Percentiles rank a stretch among this genome's conserved stretches.
Conservation (phyloP, 257 asterid species). For the Salvia hispanica region DNA sequence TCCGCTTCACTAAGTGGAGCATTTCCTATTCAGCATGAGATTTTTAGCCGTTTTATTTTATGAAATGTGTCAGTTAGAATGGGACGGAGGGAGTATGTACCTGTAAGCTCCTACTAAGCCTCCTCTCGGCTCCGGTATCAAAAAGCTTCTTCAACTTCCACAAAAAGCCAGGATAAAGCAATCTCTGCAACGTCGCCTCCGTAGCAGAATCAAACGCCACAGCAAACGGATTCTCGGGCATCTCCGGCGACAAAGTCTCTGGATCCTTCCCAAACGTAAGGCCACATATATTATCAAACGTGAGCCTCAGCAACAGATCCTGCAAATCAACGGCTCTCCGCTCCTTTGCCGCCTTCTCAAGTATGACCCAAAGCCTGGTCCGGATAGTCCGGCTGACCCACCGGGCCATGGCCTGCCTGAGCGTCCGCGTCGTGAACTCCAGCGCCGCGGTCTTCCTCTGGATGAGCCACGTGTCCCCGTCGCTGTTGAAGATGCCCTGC, state of each 20-base stretch:
- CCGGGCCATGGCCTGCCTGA: slow-evolving; percentile 88
- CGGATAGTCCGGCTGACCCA: slow-evolving; percentile 89
- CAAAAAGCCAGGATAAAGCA: slow-evolving; percentile 66
- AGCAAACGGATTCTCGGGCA: slow-evolving; percentile 78
- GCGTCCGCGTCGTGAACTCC: slow-evolving; percentile 84
- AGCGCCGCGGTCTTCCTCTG: slow-evolving; percentile 88
- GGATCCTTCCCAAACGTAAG: slow-evolving; percentile 86
- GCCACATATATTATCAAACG: slow-evolving; percentile 86
- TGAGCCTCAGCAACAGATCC: slow-evolving; percentile 64
- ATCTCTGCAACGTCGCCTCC: slow-evolving; percentile 73
- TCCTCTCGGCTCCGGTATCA: slow-evolving; percentile 56
- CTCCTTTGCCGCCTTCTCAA: slow-evolving; percentile 60
- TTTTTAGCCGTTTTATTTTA: no score
- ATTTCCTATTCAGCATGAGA: no score
- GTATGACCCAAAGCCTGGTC: slow-evolving; percentile 68
- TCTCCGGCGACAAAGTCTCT: slow-evolving; percentile 66
- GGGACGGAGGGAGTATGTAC: not conserved
- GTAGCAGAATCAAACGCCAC: slow-evolving; percentile 82
- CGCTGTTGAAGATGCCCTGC: slow-evolving; percentile 83
- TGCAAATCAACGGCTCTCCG: slow-evolving; percentile 61
- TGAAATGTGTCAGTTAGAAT: no score
- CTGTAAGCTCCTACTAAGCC: slow-evolving; percentile 51
- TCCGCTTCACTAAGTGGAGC: no score
- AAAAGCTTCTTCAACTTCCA: slow-evolving; percentile 72
- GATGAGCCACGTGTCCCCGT: slow-evolving; percentile 83